Evolutionary conservation across 768 basidiomycete genomes (phyloP).

Genomic region (Trametes coccinea): DNA sequence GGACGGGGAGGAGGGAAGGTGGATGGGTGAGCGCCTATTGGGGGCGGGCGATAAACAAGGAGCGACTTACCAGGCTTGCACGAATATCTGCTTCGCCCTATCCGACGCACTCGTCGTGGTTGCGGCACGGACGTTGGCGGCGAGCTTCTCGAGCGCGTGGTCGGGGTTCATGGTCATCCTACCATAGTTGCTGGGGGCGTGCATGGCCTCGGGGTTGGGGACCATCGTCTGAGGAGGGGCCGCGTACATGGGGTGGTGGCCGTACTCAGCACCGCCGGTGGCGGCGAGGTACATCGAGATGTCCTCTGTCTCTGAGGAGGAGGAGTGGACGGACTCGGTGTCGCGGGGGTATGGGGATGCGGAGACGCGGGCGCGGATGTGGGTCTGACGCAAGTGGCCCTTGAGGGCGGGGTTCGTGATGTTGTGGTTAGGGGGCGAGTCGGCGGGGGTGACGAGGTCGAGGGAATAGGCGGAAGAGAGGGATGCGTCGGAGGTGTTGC

Average conservation of each 20-base stretch:
- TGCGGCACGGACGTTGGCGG: constrained; percentile 82
- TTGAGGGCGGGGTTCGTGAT: constrained; percentile 76
- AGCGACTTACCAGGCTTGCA: constrained; percentile 79
- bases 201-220: constrained; percentile 44
- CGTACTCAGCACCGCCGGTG: constrained; percentile 49
- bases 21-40: constrained; percentile 17
- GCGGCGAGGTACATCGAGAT: constrained; percentile 72
- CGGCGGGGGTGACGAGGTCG: constrained; percentile 46
- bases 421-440: constrained; percentile 77
- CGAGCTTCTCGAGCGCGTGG: constrained; percentile 81
- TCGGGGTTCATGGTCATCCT: constrained; percentile 76
- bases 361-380: constrained; percentile 77
- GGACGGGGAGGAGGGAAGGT: constrained; percentile 12
- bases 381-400: constrained; percentile 71
- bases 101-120: constrained; percentile 92
- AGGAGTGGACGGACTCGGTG: constrained; percentile 83
- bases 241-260: constrained; percentile 55
- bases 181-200: constrained; percentile 72
- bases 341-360: constrained; percentile 87
- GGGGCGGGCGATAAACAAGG: constrained; percentile 13
- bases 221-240: constrained; percentile 39
- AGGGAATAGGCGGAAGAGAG: constrained; percentile 47
- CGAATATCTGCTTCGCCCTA: constrained; percentile 89
- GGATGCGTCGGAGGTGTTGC: constrained; percentile 41
- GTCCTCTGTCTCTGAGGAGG: constrained; percentile 88